These are phyloP conservation scores for Prunus padus DNA, from an alignment of 306 rosid genomes.

Conservation along the genomic window DNA sequence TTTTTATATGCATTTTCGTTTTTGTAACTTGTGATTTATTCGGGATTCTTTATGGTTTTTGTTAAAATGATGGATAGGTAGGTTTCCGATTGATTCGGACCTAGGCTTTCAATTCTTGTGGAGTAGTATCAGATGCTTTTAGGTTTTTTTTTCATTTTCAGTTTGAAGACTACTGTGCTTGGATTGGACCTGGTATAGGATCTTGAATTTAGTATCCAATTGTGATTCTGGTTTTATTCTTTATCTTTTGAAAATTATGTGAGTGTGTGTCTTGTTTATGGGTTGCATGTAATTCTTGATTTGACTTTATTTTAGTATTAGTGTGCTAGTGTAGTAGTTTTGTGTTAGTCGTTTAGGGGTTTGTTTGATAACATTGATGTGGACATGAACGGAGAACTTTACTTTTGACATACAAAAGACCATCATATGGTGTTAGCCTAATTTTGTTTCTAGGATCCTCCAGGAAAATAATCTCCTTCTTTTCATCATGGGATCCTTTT, in stretches of 20 bases:
- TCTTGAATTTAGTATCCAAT: background rate
- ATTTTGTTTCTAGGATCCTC: background rate
- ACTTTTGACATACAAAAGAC: background rate
- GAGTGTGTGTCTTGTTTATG: background rate
- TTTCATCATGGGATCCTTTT: background rate
- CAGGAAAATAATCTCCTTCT: background rate
- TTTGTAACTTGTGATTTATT: background rate
- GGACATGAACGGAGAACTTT: background rate
- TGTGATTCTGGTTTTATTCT: background rate
- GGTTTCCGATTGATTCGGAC: background rate
- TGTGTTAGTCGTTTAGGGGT: background rate
- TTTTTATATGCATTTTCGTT: background rate
- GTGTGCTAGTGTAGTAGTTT: background rate
- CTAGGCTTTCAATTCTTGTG: background rate
- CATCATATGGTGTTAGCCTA: background rate
- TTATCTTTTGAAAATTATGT: background rate
- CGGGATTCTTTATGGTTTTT: background rate
- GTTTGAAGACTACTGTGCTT: no score
- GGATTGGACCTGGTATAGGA: background rate
- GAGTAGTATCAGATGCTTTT: background rate
- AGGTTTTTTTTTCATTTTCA: no score
- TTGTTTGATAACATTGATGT: background rate
- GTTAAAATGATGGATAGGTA: background rate
- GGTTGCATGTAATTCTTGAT: background rate
- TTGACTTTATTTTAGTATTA: background rate